Percentiles rank a stretch among this genome's conserved stretches.
Conservation (phyloP, 75 land plant genomes). For the Chamaecyparis obtusa region DNA sequence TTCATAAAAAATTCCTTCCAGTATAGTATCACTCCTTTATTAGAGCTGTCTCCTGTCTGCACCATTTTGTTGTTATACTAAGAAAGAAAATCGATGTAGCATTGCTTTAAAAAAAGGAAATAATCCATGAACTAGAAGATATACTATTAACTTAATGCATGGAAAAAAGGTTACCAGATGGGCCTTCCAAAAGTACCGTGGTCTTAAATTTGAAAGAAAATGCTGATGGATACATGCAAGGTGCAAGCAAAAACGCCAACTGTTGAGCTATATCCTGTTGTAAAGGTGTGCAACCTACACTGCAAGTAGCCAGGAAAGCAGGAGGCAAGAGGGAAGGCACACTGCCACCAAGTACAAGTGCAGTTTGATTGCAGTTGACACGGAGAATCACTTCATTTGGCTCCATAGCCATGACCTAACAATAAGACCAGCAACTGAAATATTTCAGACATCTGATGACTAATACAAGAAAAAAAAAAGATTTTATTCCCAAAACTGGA, state of each 20-base stretch:
- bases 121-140: background rate
- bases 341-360: constrained; percentile 77
- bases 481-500: background rate
- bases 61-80: background rate
- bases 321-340: constrained; percentile 75
- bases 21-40: background rate
- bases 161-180: constrained; percentile 42
- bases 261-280: constrained; percentile 48
- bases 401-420: constrained; percentile 79
- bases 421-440: background rate
- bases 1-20: background rate
- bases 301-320: constrained; percentile 20
- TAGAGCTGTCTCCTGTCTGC: background rate
- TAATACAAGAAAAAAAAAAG: background rate
- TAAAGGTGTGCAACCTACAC: constrained; percentile 26
- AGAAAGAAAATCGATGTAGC: background rate
- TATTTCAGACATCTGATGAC: background rate
- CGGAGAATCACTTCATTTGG: constrained; percentile 73
- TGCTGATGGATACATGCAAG: constrained; percentile 58
- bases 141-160: background rate
- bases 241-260: constrained; percentile 66
- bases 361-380: constrained; percentile 62
- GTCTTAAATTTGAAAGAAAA: constrained; percentile 66
- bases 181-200: constrained; percentile 67
- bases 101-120: background rate